Percentiles rank a stretch among this genome's conserved stretches.
phyloP scores from a whole-genome alignment of 148 eudicot genomes.

The Rhododendron williamsianum region DNA sequence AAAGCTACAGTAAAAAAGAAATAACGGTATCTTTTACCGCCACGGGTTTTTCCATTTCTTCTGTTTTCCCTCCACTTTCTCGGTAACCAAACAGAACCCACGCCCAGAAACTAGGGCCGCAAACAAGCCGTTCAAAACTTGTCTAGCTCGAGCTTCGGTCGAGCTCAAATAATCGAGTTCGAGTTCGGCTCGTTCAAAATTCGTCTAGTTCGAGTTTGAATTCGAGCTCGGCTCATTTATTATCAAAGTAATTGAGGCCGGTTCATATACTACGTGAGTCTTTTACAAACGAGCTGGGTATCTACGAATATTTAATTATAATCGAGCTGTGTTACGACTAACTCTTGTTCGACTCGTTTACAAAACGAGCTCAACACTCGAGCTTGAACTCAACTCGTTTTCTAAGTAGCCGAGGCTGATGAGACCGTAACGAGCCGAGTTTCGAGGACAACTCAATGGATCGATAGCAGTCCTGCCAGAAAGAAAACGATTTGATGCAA shows the following conservation, averaged over 20 bases:
- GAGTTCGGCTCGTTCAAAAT: background rate
- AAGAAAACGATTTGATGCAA: background rate
- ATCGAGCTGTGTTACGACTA: no score
- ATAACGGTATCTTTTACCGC: background rate
- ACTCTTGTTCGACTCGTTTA: background rate
- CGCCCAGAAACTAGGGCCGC: background rate
- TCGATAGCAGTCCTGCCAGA: background rate
- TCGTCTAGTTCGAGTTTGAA: no score
- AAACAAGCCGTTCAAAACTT: background rate
- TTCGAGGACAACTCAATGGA: background rate
- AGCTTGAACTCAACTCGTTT: no score
- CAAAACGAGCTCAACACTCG: background rate
- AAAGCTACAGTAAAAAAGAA: background rate
- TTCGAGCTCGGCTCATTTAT: background rate
- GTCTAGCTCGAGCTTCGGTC: background rate
- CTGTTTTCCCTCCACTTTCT: background rate
- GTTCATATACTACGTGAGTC: background rate
- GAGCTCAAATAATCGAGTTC: background rate
- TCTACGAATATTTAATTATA: no score
- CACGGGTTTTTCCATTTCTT: background rate
- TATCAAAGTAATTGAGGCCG: background rate
- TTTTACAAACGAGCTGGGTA: background rate
- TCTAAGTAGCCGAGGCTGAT: background rate
- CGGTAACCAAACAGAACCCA: slow-evolving; percentile 10
- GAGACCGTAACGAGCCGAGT: background rate